phyloP scores from a whole-genome alignment of 306 rosid species.

The Ammopiptanthus mongolicus region DNA sequence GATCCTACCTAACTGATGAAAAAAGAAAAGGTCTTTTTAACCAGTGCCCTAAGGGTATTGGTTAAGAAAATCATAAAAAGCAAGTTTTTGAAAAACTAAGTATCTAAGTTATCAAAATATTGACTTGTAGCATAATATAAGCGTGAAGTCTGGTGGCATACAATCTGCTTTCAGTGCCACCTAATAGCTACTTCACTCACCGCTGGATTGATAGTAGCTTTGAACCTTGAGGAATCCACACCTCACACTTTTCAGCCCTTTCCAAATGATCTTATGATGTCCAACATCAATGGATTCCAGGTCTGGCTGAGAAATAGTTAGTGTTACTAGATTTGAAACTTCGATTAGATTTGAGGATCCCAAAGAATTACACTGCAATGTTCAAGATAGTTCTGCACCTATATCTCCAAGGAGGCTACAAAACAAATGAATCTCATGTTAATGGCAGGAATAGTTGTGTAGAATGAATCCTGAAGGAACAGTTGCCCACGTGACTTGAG shows the following conservation, averaged over 20 bases:
- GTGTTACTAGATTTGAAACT: slow-evolving; percentile 40
- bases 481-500: not conserved
- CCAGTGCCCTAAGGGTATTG: too few species aligned
- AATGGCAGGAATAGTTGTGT: slow-evolving; percentile 40
- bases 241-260: slow-evolving; percentile 52
- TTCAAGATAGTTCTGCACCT: slow-evolving; percentile 26
- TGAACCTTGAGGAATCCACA: slow-evolving; percentile 34
- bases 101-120: not conserved
- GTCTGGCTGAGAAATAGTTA: slow-evolving; percentile 32
- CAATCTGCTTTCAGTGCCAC: not conserved
- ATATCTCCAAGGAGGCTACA: slow-evolving; percentile 27
- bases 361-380: slow-evolving; percentile 37
- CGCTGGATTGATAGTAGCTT: slow-evolving; percentile 39
- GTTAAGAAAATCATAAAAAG: too few species aligned
- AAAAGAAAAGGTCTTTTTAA: too few species aligned
- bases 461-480: slow-evolving; percentile 71
- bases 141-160: not conserved
- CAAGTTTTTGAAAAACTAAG: too few species aligned
- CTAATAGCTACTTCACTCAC: slow-evolving; percentile 21
- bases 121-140: not conserved
- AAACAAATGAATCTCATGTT: slow-evolving; percentile 23
- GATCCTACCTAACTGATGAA: not conserved
- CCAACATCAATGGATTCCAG: slow-evolving; percentile 33
- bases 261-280: slow-evolving; percentile 30
- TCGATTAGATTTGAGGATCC: slow-evolving; percentile 31